phyloP scores from a whole-genome alignment of 83 land plant species.

The Larix sibirica region DNA sequence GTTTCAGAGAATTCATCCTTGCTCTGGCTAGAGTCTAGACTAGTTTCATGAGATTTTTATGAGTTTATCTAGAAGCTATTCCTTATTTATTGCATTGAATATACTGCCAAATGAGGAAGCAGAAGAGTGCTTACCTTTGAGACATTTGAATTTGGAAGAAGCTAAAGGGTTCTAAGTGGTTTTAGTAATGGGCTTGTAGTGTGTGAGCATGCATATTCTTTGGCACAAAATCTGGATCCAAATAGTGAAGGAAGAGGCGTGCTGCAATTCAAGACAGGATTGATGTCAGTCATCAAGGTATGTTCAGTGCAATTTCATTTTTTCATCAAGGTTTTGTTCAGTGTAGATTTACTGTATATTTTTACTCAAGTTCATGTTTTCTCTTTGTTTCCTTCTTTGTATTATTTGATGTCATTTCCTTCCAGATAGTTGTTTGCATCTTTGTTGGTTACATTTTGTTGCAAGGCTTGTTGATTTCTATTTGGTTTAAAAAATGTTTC shows the following conservation, averaged over 20 bases:
- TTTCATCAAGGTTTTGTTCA: not conserved
- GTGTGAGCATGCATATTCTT: conserved; percentile 80
- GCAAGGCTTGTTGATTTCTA: not conserved
- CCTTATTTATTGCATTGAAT: not conserved
- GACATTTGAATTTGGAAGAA: not conserved
- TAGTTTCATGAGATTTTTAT: not conserved
- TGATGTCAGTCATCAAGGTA: conserved; percentile 80
- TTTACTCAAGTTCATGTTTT: conserved; percentile 4
- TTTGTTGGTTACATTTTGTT: not conserved
- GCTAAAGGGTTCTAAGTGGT: conserved; percentile 5
- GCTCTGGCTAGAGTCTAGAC: conserved; percentile 1
- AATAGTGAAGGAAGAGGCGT: conserved; percentile 85
- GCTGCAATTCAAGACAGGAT: conserved; percentile 84
- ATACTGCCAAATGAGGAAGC: not conserved
- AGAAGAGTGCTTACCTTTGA: not conserved
- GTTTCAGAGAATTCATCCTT: not conserved
- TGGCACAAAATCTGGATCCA: conserved; percentile 84
- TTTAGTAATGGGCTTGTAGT: conserved; percentile 32
- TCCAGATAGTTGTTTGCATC: not conserved
- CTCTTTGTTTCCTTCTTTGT: not conserved
- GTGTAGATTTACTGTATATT: not conserved
- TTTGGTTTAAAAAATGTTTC: not conserved
- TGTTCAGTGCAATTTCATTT: not conserved
- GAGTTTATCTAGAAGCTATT: not conserved
- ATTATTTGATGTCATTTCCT: not conserved